Evolutionary conservation across 2,329 filamentous ascomycete species (phyloP).

Genomic region (Alternaria sp.): DNA sequence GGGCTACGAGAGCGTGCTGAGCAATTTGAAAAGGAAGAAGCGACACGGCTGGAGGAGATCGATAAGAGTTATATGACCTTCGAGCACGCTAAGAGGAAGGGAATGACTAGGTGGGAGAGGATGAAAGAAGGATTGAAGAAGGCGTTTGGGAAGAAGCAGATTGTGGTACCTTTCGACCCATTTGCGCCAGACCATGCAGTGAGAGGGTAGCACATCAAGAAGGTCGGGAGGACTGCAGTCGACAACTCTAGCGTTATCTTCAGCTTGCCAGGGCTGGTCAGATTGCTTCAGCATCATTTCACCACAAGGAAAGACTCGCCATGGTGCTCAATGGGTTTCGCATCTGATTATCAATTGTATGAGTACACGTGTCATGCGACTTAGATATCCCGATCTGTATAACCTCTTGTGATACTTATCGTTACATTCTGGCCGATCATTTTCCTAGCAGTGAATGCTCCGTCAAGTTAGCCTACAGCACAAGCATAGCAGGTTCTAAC

Average conservation of each 20-base stretch:
- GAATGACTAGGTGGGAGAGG: conserved; percentile 12
- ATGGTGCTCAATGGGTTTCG: not conserved
- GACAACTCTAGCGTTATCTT: not conserved
- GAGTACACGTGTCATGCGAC: not conserved
- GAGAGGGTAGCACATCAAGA: too few species aligned
- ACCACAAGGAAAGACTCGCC: not conserved
- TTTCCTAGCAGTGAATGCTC: too few species aligned
- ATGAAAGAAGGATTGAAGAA: conserved; percentile 3
- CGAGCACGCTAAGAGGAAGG: conserved; percentile 6
- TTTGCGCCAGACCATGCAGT: conserved; percentile 6
- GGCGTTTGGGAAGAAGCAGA: conserved; percentile 15
- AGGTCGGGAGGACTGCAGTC: not conserved
- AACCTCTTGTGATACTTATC: not conserved
- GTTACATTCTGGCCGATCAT: too few species aligned
- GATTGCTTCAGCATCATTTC: not conserved
- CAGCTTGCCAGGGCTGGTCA: not conserved
- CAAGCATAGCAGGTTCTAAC: not conserved
- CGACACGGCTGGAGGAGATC: conserved; percentile 10
- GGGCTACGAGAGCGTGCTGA: conserved; percentile 6
- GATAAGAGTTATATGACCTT: conserved; percentile 1
- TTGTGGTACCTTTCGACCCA: conserved; percentile 17
- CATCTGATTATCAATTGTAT: too few species aligned
- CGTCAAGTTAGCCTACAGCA: too few species aligned
- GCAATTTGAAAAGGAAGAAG: conserved; percentile 19
- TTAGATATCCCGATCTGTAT: too few species aligned